phyloP scores from a whole-genome alignment of 208 protist genomes.

The Acanthamoeba castellanii region DNA sequence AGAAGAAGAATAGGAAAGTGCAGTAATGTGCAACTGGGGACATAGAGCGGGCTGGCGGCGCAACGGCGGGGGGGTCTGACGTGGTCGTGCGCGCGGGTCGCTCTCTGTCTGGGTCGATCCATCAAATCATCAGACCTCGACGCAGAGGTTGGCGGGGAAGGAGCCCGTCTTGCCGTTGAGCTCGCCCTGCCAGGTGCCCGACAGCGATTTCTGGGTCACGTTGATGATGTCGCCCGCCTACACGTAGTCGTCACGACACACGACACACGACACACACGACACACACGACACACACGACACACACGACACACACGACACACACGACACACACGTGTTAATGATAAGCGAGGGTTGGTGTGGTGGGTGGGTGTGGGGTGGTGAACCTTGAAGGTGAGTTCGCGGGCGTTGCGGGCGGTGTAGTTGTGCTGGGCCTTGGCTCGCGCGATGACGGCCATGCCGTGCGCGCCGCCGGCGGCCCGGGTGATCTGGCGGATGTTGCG shows the following conservation, averaged over 20 bases:
- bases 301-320: too few relatives aligned
- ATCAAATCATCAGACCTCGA: background rate
- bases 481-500: constrained; percentile 65
- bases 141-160: constrained; percentile 69
- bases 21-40: too few relatives aligned
- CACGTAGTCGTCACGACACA: background rate
- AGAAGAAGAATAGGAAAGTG: too few relatives aligned
- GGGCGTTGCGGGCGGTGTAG: constrained; percentile 66
- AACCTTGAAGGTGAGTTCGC: constrained; percentile 65
- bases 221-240: constrained; percentile 71
- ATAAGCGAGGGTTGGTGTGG: background rate
- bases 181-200: constrained; percentile 74
- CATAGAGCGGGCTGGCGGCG: too few relatives aligned
- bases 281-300: too few relatives aligned
- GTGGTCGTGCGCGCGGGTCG: too few relatives aligned
- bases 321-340: too few relatives aligned
- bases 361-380: background rate
- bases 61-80: too few relatives aligned
- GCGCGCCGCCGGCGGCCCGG: background rate
- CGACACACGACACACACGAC: too few relatives aligned
- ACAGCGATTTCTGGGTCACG: constrained; percentile 67
- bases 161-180: constrained; percentile 73
- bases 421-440: constrained; percentile 61
- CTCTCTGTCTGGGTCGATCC: too few relatives aligned
- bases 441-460: constrained; percentile 61